Conservation (phyloP, 1,284 basidiomycete species). For the Moesziomyces sp. region DNA sequence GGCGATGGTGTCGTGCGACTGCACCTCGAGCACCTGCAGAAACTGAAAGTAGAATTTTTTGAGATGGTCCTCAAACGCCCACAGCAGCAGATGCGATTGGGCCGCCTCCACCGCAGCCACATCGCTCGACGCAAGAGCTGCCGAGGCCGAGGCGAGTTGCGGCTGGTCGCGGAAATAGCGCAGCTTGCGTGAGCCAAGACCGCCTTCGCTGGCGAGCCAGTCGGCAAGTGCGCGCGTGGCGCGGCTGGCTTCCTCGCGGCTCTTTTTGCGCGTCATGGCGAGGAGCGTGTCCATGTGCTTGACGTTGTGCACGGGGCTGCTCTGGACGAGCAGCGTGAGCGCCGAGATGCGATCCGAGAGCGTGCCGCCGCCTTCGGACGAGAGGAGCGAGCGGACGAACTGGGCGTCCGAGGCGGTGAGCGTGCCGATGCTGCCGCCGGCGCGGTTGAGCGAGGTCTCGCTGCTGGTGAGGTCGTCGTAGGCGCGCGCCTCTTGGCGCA, state of each 20-base stretch:
- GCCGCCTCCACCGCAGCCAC: conserved; percentile 42
- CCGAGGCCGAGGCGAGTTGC: conserved; percentile 73
- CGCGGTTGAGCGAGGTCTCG: conserved; percentile 50
- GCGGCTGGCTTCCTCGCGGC: conserved; percentile 88
- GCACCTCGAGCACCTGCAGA: conserved; percentile 87
- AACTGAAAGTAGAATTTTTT: conserved; percentile 97
- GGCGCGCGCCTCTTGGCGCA: conserved; percentile 54
- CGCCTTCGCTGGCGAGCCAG: conserved; percentile 82
- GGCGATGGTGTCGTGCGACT: conserved; percentile 85
- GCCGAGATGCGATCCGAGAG: conserved; percentile 93
- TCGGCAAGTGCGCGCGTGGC: conserved; percentile 90
- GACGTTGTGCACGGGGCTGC: conserved; percentile 86
- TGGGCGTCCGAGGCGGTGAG: conserved; percentile 61
- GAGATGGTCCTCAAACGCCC: conserved; percentile 95
- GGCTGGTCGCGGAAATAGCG: conserved; percentile 92
- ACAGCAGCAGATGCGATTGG: conserved; percentile 77
- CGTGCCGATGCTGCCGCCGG: conserved; percentile 54
- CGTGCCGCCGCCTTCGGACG: conserved; percentile 71
- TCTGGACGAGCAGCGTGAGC: conserved; percentile 87
- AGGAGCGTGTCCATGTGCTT: conserved; percentile 72
- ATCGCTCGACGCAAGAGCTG: conserved; percentile 29
- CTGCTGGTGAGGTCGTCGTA: conserved; percentile 58
- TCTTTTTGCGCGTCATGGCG: conserved; percentile 88
- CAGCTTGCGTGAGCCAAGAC: conserved; percentile 77
- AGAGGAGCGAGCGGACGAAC: conserved; percentile 64